A percentile compares a stretch with the other conserved stretches of the same genome.
phyloP scores from a whole-genome alignment of 108 stramenopile genomes.

The Discostella stelligeroides region DNA sequence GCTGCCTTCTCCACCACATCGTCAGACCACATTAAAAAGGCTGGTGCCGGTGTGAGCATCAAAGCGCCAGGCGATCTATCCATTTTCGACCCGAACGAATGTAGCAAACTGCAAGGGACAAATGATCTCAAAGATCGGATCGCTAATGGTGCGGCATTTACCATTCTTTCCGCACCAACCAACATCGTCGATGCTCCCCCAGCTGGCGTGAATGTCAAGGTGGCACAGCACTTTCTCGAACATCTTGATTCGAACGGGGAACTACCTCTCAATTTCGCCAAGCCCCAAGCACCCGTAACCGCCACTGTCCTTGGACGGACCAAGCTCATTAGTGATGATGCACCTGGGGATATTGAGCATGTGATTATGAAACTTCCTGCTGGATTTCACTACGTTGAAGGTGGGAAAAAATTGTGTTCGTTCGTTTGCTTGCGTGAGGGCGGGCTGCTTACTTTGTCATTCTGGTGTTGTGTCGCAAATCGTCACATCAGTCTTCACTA shows the following conservation, averaged over 20 bases:
- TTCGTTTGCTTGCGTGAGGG: background rate
- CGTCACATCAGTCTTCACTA: too few relatives aligned
- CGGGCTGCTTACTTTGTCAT: too few relatives aligned
- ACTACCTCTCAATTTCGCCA: conserved; percentile 71
- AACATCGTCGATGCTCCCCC: conserved; percentile 34
- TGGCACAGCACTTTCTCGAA: conserved; percentile 84
- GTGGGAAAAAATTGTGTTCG: background rate
- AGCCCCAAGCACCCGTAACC: conserved; percentile 65
- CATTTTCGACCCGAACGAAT: conserved; percentile 50
- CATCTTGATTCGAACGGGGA: conserved; percentile 60
- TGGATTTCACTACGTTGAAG: conserved; percentile 88
- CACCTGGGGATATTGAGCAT: conserved; percentile 89
- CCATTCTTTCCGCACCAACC: conserved; percentile 23
- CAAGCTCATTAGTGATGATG: conserved; percentile 67
- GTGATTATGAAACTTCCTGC: conserved; percentile 68
- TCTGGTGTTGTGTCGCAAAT: too few relatives aligned
- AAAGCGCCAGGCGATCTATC: conserved; percentile 30
- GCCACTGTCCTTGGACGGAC: conserved; percentile 76
- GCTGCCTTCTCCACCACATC: conserved; percentile 9
- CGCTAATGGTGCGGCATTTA: conserved; percentile 19
- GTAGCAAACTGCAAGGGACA: conserved; percentile 48
- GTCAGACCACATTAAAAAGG: conserved; percentile 32
- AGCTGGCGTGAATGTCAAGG: conserved; percentile 23
- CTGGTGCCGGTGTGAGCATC: conserved; percentile 43
- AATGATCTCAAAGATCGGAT: conserved; percentile 30